A percentile compares a stretch with the other conserved stretches of the same genome.
Conservation (phyloP, 2,329 filamentous ascomycete genomes). For the Aureobasidium pullulans region DNA sequence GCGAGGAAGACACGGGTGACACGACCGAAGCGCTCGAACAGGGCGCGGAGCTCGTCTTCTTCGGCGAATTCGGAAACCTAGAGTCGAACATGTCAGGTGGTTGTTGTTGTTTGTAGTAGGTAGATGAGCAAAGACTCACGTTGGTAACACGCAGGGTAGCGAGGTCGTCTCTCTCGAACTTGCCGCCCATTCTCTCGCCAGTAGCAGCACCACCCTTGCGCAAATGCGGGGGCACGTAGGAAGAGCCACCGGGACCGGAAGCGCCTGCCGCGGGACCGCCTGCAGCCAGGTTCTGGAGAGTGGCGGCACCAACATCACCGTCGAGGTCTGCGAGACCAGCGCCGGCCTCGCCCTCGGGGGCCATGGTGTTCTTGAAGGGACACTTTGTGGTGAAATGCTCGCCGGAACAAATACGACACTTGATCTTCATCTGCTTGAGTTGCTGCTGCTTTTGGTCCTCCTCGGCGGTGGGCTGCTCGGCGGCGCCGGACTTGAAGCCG, state of each 20-base stretch:
- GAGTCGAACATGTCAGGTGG: neutral
- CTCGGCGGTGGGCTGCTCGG: conserved; percentile 55
- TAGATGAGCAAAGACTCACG: conserved; percentile 51
- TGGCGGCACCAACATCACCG: conserved; percentile 38
- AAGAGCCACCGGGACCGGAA: conserved; percentile 53
- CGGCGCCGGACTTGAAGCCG: conserved; percentile 89
- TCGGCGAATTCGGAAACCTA: conserved; percentile 96
- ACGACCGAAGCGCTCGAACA: conserved; percentile 95
- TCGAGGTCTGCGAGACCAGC: conserved; percentile 41
- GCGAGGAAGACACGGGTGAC: conserved; percentile 97
- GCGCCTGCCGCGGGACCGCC: conserved; percentile 36
- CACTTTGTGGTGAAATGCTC: conserved; percentile 99
- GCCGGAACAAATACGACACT: conserved; percentile 97
- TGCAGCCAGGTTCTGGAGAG: conserved; percentile 33
- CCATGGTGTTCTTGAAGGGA: conserved; percentile 99
- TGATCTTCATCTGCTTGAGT: conserved; percentile 98
- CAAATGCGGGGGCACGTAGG: conserved; percentile 91
- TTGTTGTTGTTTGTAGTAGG: too few species aligned
- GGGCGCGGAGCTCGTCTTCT: conserved; percentile 87
- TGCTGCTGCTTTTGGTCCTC: conserved; percentile 63
- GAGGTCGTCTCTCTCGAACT: conserved; percentile 93
- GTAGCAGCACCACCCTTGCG: conserved; percentile 59
- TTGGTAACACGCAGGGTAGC: conserved; percentile 97
- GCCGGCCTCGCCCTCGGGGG: conserved; percentile 55
- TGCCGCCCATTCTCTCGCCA: conserved; percentile 82